phyloP scores from a whole-genome alignment of 208 protist species.

The Leishmania major region DNA sequence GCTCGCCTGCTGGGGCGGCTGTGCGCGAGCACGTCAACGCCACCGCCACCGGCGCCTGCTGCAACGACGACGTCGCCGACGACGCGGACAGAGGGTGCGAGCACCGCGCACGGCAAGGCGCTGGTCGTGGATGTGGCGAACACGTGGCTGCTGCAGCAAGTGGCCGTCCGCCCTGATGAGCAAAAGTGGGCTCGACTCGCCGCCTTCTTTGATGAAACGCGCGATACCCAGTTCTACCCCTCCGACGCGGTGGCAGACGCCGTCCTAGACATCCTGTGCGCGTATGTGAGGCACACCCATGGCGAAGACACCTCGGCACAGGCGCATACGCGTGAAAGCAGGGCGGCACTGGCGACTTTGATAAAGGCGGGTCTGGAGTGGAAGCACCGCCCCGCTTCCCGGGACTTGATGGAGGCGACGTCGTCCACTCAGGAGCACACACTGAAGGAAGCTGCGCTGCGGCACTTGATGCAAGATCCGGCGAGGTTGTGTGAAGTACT shows the following conservation, averaged over 20 bases:
- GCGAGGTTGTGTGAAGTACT: conserved; percentile 42
- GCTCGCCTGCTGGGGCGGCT: conserved; percentile 45
- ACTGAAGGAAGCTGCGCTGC: conserved; percentile 43
- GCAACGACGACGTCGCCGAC: not conserved
- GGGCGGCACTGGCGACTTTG: conserved; percentile 17
- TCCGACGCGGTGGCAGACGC: conserved; percentile 17
- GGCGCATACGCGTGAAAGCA: not conserved
- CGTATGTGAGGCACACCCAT: conserved; percentile 1
- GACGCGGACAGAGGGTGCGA: not conserved
- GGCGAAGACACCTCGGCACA: not conserved
- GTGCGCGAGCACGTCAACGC: conserved; percentile 11
- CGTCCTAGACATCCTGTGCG: conserved; percentile 9
- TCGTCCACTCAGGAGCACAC: conserved; percentile 25
- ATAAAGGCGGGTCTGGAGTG: conserved; percentile 39
- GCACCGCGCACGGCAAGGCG: not conserved
- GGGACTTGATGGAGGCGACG: conserved; percentile 39
- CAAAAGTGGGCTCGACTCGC: conserved; percentile 17
- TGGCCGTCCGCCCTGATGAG: not conserved
- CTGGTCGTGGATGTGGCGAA: conserved; percentile 16
- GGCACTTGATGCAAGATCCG: conserved; percentile 61
- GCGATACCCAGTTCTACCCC: conserved; percentile 9
- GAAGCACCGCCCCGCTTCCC: conserved; percentile 22
- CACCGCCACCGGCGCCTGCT: not conserved
- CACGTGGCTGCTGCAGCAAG: conserved; percentile 19
- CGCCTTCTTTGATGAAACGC: conserved; percentile 29